Percentiles rank a stretch among this genome's conserved stretches.
These are phyloP conservation scores for Desmodesmus armatus DNA, from an alignment of 139 green algal genomes.

Conservation along the genomic window DNA sequence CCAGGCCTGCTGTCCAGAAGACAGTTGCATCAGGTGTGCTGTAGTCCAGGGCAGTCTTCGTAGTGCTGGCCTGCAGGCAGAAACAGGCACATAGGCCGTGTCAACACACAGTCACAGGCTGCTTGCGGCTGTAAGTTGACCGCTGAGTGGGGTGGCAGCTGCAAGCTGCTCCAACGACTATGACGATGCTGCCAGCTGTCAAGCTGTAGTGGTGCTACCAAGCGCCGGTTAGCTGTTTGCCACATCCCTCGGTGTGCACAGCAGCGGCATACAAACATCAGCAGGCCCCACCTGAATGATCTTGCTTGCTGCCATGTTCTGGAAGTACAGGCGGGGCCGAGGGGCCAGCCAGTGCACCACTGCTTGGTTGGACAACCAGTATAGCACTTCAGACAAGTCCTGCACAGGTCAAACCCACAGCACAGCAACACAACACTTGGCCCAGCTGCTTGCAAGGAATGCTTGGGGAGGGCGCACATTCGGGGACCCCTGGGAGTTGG, in stretches of 20 bases:
- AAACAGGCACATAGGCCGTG: too few species aligned
- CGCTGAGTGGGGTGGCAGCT: too few species aligned
- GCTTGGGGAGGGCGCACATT: too few species aligned
- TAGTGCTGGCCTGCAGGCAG: background rate
- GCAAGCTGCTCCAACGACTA: too few species aligned
- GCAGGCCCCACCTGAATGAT: slow-evolving; percentile 62
- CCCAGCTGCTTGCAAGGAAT: background rate
- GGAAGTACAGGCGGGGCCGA: slow-evolving; percentile 30
- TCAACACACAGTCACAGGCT: too few species aligned
- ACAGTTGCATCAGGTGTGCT: slow-evolving; percentile 55
- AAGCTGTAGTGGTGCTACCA: too few species aligned
- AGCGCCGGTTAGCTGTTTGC: too few species aligned
- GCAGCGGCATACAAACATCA: too few species aligned
- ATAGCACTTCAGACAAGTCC: slow-evolving; percentile 37
- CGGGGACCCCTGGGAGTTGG: too few species aligned
- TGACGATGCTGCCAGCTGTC: too few species aligned
- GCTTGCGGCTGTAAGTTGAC: too few species aligned
- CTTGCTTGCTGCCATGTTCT: slow-evolving; percentile 67
- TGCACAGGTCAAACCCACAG: background rate
- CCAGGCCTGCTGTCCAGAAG: slow-evolving; percentile 82
- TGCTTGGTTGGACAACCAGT: slow-evolving; percentile 60
- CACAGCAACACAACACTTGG: background rate
- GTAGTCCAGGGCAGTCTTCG: background rate
- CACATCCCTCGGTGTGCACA: too few species aligned
- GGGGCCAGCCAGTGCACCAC: slow-evolving; percentile 56